Base-by-base conservation (phyloP, 768 basidiomycete species). In the Russula sp. region DNA sequence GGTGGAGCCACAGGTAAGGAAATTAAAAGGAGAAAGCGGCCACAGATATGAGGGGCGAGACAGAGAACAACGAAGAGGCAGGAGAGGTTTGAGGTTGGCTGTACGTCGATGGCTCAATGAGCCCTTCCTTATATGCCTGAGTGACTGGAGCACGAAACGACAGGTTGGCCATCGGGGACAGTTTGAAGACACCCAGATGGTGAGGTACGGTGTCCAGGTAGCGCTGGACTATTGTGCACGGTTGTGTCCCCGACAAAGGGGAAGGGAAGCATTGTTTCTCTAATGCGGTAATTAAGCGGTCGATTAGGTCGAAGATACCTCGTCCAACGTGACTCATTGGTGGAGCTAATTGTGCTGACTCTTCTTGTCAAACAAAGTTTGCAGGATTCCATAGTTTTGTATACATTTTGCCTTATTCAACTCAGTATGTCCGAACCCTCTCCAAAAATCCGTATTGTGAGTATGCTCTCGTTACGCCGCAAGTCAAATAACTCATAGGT, bases 381-480 rank as follows among this genome's bases (percentile, higher is more conserved):
- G 18, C 11, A 9, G 22, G 22, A 44, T 10, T 44, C 34, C 40
- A 34, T 6, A 3, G 6, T 51, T 59, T 31, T 18, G n/a, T 16
- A 3, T 16, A 45, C 45, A 27, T 37, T 10, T 6, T 6, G 13
- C 7, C 37, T 20, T 27, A 27, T 34, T n/a, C 45, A 32, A 52
- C 27, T 49, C 56, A 48, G 2, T 13, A 68, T 68, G 66, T 7
- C 66, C 22, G 61, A 68, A 45, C 11, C 51, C 3, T 20, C 44
- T 35, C 55, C 53, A 34, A 68, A 68, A 37, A 59, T 66, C 10
- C 65, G 60, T 40, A 66, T 68, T 59, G 67, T 68, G 54, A 60
- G 67, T 31, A 6, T 6, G 40, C 42, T 9, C 40, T 39, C 18
- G 40, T 44, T 22, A 40, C 44, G 39, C 32, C 59, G 35, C 54